These are phyloP conservation scores for Austroboletus novae-zelandiae DNA, from an alignment of 1,284 basidiomycete genomes.

Conservation along the genomic window DNA sequence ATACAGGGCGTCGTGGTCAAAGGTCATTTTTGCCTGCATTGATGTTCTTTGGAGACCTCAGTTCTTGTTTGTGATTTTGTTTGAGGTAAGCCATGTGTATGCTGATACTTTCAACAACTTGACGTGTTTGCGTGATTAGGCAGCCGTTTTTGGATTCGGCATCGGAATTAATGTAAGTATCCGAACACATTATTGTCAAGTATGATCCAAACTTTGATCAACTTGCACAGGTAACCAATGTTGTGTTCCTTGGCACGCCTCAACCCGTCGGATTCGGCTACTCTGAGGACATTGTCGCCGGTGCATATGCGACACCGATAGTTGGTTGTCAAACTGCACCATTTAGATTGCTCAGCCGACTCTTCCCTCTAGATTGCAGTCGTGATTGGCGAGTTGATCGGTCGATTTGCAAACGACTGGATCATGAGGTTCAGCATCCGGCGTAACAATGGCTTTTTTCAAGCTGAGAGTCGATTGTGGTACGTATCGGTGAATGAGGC, in stretches of 20 bases:
- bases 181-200: background rate
- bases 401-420: constrained; percentile 67
- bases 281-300: constrained; percentile 50
- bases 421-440: constrained; percentile 57
- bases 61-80: constrained; percentile 52
- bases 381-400: constrained; percentile 65
- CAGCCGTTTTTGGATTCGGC: constrained; percentile 62
- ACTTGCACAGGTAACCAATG: constrained; percentile 57
- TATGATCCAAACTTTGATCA: background rate
- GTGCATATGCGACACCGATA: constrained; percentile 63
- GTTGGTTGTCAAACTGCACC: constrained; percentile 32
- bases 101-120: background rate
- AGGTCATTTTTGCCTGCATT: constrained; percentile 46
- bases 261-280: constrained; percentile 60
- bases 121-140: constrained; percentile 32
- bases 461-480: constrained; percentile 70
- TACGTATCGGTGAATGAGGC: constrained; percentile 23
- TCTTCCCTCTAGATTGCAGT: constrained; percentile 47
- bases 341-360: background rate
- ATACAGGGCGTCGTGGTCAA: constrained; percentile 56
- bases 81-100: constrained; percentile 43
- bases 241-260: constrained; percentile 63
- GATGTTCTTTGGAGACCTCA: constrained; percentile 66
- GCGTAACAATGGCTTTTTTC: constrained; percentile 66
- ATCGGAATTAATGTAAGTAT: constrained; percentile 70